Base-by-base conservation (phyloP, 2,329 filamentous ascomycete species). In the Cladosporium sp. region DNA sequence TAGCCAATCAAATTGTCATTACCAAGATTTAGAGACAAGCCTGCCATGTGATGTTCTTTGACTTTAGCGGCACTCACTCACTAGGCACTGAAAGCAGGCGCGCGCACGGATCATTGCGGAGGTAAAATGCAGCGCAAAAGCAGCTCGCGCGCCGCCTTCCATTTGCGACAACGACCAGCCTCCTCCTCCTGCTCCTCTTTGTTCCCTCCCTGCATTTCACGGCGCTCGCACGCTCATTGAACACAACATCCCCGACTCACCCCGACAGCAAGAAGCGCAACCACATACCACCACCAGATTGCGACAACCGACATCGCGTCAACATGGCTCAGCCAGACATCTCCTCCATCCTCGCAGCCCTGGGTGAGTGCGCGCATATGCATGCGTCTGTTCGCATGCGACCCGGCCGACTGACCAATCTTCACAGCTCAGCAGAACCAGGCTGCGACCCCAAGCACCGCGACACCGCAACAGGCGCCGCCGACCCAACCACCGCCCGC, bases 311-410 rank as follows among this genome's bases (percentile, higher is more conserved):
- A 10, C 17, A 36, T 42, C 28, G 36, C 53, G 32, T 13, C 55
- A 68, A 20, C 58, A 79, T 79, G 77, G 75, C 75, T 51, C 47
- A 50, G 59, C 73, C 73, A 64, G 79, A 79, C 65, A 79, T 82
- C 62, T 75, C 74, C 36, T 74, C 77, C 44, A 80, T 82, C 63
- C 70, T 82, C 53, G 78, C 79, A 58, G 78, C 78, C 48, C 71
- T 82, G 54, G 77, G 78, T 79, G 68, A 63, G 65, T 62, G 32
- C 35, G 34, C 58, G 56, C 35, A 42, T n/a, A 28, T 7, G 50
- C 24, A 24, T 36, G 5, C 28, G n/a, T 22, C 40, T 36, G 28
- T 40, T n/a, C 15, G 17, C 51, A 24, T 24, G 10, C 25, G 47
- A 52, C 13, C n/a, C 3, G 15, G 19, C 32, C 40, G 19, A 47